Evolutionary conservation across 1,284 basidiomycete genomes (phyloP).

Genomic region (Sanguinoderma infundibulare): DNA sequence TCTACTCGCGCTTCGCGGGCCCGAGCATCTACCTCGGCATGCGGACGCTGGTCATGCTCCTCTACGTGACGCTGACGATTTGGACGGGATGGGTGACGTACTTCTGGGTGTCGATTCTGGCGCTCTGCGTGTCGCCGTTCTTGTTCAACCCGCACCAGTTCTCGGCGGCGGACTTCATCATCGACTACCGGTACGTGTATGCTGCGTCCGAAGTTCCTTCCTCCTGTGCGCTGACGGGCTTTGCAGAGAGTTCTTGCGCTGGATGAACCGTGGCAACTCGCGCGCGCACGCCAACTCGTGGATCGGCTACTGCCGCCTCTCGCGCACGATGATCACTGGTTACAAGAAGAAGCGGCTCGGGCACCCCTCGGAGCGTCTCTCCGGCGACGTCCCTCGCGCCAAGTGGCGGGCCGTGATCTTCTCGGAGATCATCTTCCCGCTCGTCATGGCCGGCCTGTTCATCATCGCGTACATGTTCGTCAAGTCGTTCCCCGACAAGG

Average conservation of each 20-base stretch:
- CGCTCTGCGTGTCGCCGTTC: slow-evolving; percentile 92
- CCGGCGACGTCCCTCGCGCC: slow-evolving; percentile 89
- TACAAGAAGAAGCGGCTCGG: slow-evolving; percentile 97
- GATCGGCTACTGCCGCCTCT: slow-evolving; percentile 96
- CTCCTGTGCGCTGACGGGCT: slow-evolving; percentile 15
- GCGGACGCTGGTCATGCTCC: slow-evolving; percentile 86
- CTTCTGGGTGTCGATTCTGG: slow-evolving; percentile 92
- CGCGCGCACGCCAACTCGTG: slow-evolving; percentile 96
- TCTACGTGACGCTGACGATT: slow-evolving; percentile 88
- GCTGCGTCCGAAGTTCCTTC: not conserved
- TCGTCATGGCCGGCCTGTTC: slow-evolving; percentile 84
- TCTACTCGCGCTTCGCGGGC: slow-evolving; percentile 95
- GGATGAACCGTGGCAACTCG: slow-evolving; percentile 98
- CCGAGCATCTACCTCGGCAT: slow-evolving; percentile 96
- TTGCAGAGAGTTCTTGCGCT: slow-evolving; percentile 88
- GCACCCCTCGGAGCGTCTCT: slow-evolving; percentile 93
- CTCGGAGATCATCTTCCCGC: slow-evolving; percentile 87
- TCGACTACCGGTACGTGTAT: slow-evolving; percentile 82
- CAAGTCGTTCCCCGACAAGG: slow-evolving; percentile 77
- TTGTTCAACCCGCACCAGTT: slow-evolving; percentile 98
- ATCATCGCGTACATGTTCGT: slow-evolving; percentile 91
- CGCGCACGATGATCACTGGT: slow-evolving; percentile 94
- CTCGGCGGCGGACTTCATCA: slow-evolving; percentile 92
- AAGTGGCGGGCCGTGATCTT: slow-evolving; percentile 88
- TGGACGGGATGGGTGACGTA: slow-evolving; percentile 94